Percentiles rank a stretch among this genome's conserved stretches.
Conservation (phyloP, 768 basidiomycete genomes). For the Rhodotorula kratochvilovae region DNA sequence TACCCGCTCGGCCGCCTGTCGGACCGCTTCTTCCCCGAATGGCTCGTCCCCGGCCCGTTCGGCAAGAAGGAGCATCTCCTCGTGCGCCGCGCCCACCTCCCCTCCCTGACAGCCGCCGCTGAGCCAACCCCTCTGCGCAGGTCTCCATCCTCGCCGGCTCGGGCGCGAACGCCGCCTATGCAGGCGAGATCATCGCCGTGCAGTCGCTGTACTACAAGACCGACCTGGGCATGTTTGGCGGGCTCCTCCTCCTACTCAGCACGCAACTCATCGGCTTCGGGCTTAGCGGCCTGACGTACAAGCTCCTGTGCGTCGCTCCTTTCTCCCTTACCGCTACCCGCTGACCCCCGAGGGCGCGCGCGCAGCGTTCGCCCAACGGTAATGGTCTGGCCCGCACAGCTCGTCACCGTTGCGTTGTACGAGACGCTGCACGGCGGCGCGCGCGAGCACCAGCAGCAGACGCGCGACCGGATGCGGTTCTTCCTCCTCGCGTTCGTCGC, state of each 20-base stretch:
- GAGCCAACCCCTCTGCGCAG: background rate
- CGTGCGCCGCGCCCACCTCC: background rate
- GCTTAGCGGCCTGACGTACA: conserved; percentile 42
- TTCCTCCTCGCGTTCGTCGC: conserved; percentile 40
- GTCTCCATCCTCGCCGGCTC: conserved; percentile 24
- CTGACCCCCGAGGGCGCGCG: no score
- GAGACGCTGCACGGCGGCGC: conserved; percentile 43
- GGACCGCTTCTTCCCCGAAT: conserved; percentile 37
- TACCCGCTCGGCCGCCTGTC: conserved; percentile 43
- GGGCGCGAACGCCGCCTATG: conserved; percentile 43
- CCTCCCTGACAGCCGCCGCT: background rate
- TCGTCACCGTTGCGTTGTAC: conserved; percentile 44
- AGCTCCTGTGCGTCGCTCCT: conserved; percentile 13
- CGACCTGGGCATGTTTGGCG: conserved; percentile 41
- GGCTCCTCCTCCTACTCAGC: conserved; percentile 40
- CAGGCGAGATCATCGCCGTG: conserved; percentile 45
- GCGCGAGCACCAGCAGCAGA: conserved; percentile 33
- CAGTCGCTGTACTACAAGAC: conserved; percentile 42
- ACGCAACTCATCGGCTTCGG: conserved; percentile 47
- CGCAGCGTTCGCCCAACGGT: conserved; percentile 37
- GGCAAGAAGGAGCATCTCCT: conserved; percentile 44
- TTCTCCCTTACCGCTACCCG: background rate
- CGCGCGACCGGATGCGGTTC: conserved; percentile 39
- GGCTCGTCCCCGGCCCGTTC: conserved; percentile 43
- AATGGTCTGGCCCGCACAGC: conserved; percentile 42